A percentile compares a stretch with the other conserved stretches of the same genome.
phyloP scores from a whole-genome alignment of 345 rosid species.

The Euphorbia lathyris region DNA sequence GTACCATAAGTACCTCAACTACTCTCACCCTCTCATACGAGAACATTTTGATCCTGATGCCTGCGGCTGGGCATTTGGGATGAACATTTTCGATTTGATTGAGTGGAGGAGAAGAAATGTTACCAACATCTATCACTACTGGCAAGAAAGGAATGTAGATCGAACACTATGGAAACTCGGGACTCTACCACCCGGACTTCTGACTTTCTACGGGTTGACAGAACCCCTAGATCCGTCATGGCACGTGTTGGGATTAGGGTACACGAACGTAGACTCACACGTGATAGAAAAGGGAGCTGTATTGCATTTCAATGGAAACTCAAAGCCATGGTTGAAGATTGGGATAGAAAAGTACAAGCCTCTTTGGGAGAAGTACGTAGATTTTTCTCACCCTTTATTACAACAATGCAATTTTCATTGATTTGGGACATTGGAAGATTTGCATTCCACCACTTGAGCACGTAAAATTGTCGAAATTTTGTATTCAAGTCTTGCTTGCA shows the following conservation, averaged over 20 bases:
- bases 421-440: conserved; percentile 14
- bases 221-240: conserved; percentile 75
- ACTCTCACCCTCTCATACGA: conserved; percentile 66
- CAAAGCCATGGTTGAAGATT: conserved; percentile 96
- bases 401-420: conserved; percentile 90
- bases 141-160: conserved; percentile 89
- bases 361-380: conserved; percentile 87
- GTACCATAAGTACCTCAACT: conserved; percentile 43
- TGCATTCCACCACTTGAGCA: background rate
- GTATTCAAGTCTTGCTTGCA: conserved; percentile 33
- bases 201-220: conserved; percentile 86
- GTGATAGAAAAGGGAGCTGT: conserved; percentile 88
- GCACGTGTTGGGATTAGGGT: conserved; percentile 90
- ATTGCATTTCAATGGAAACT: conserved; percentile 87
- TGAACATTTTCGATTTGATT: conserved; percentile 83
- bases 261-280: conserved; percentile 74
- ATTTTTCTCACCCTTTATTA: conserved; percentile 69
- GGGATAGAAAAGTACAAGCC: conserved; percentile 95
- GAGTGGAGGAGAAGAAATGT: conserved; percentile 88
- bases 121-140: conserved; percentile 84
- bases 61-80: conserved; percentile 96
- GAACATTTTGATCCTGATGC: conserved; percentile 93
- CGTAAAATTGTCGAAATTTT: conserved; percentile 10
- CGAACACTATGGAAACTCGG: conserved; percentile 91
- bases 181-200: conserved; percentile 79